A percentile compares a stretch with the other conserved stretches of the same genome.
phyloP scores from a whole-genome alignment of 495 filamentous ascomycete genomes.

The Penicillium coprophilum region DNA sequence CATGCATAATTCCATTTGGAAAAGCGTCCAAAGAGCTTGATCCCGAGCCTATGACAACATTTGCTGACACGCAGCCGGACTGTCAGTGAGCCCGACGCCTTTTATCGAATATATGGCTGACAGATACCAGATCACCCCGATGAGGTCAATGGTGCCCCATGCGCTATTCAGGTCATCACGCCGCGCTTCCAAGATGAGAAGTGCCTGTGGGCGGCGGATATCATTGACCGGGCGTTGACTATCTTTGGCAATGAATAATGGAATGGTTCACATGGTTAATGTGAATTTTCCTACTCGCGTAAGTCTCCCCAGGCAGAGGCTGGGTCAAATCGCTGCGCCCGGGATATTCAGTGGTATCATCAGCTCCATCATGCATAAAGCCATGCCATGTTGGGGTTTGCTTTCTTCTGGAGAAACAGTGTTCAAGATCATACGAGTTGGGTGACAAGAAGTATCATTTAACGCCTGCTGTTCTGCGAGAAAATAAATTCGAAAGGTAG shows the following conservation, averaged over 20 bases:
- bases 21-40: constrained; percentile 38
- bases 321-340: background rate
- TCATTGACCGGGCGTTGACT: constrained; percentile 30
- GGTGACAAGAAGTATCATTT: constrained; percentile 14
- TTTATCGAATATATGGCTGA: background rate
- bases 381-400: too few species aligned
- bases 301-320: background rate
- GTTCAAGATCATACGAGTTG: background rate
- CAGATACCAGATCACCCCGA: constrained; percentile 31
- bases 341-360: background rate
- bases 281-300: background rate
- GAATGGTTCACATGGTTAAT: background rate
- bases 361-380: too few species aligned
- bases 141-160: constrained; percentile 38
- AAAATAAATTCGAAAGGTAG: constrained; percentile 28
- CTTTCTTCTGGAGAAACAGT: too few species aligned
- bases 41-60: constrained; percentile 25
- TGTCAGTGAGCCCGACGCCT: constrained; percentile 27
- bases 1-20: constrained; percentile 37
- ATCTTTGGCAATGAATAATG: background rate
- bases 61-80: constrained; percentile 32
- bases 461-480: constrained; percentile 16
- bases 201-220: constrained; percentile 37
- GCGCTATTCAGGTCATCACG: constrained; percentile 41
- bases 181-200: constrained; percentile 45